A percentile compares a stretch with the other conserved stretches of the same genome.
phyloP scores from a whole-genome alignment of 148 eudicot species.

The Euryodendron excelsum region DNA sequence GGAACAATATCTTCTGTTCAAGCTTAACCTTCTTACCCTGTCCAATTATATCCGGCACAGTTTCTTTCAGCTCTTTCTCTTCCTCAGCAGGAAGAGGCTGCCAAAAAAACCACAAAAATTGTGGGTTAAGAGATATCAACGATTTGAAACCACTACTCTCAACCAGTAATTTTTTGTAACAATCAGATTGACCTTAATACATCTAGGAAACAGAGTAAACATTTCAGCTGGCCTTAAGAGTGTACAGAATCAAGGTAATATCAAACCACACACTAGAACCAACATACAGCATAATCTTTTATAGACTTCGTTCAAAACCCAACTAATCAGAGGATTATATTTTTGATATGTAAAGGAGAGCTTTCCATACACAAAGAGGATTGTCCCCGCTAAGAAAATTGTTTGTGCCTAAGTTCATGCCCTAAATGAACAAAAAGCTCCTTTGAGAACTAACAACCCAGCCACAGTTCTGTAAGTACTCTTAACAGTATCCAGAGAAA shows the following conservation, averaged over 20 bases:
- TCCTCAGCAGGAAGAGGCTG: constrained; percentile 82
- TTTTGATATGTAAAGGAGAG: not conserved
- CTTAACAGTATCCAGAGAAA: not conserved
- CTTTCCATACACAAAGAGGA: not conserved
- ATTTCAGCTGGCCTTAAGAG: not conserved
- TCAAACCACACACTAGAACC: not conserved
- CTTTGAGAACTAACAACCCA: not conserved
- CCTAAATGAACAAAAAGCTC: not conserved
- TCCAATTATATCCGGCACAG: constrained; percentile 80
- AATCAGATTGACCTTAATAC: not conserved
- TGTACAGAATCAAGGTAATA: not conserved
- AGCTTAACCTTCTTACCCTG: constrained; percentile 66
- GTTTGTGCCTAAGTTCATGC: not conserved
- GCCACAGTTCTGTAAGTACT: not conserved
- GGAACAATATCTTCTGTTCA: constrained; percentile 67
- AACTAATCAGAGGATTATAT: not conserved
- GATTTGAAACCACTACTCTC: not conserved
- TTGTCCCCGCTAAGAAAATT: not conserved
- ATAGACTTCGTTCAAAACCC: not conserved
- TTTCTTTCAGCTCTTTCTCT: constrained; percentile 91
- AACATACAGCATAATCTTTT: not conserved
- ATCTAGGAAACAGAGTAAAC: not conserved
- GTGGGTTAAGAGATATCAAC: not conserved
- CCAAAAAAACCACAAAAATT: not conserved
- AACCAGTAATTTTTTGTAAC: not conserved